Base-by-base conservation (phyloP, 768 basidiomycete genomes). In the Boletus rex-veris region DNA sequence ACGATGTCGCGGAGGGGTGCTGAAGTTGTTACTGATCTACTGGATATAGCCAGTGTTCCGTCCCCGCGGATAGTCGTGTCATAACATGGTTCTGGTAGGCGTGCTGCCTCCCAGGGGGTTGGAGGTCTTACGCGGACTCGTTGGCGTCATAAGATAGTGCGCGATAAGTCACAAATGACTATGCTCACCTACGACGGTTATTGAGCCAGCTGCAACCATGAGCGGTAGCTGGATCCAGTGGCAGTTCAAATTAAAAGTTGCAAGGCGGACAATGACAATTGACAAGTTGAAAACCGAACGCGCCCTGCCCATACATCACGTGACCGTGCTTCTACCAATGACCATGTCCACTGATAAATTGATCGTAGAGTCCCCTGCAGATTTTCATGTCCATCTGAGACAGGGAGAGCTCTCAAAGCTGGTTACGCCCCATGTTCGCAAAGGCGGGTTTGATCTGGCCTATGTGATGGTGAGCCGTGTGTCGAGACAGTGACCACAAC, bases 311-410 rank as follows among this genome's bases (percentile, higher is more conserved):
- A 3, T 21, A 8, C 36, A 41, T 61, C 69, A 72, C 71, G 71
- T 73, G 70, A 62, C 45, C 60, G 64, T 57, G 42, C 64, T 64
- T 48, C 44, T 42, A 54, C 24, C 51, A 35, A 60, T 46, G 11
- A 58, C 57, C 55, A 73, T 71, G 71, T 58, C 61, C 47, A 53
- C 51, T 33, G 54, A 60, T 42, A 55, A 19, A 40, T 49, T 59
- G 53, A 59, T 52, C 50, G 48, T 72, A 24, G 45, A 58, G 14
- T 82, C 88, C 2, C 91, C 92, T 15, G 88, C 90, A 31, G 92
- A 94, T 75, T 96, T 97, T 66, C 97, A 99, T 75, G 95, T 98
- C 60, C 96, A 99, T 71, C 84, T 99, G 28, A 84, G 97, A 39
- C 92, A 98, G 68, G 93, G 90, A 28, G 73, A 81, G 31, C 74